A percentile compares a stretch with the other conserved stretches of the same genome.
Conservation (phyloP, 768 basidiomycete genomes). For the Pholiota conissans region DNA sequence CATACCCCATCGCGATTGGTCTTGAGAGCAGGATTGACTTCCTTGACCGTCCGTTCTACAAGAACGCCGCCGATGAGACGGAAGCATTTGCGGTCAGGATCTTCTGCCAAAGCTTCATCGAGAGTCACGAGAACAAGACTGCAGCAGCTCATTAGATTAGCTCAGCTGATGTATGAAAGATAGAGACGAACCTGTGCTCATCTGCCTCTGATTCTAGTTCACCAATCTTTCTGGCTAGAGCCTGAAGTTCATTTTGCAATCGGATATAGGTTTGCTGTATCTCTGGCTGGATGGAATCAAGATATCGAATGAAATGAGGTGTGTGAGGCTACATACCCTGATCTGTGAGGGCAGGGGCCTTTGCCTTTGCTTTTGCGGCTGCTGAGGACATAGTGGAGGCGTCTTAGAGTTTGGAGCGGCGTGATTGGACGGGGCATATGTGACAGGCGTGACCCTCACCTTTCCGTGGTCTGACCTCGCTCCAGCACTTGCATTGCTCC, state of each 20-base stretch:
- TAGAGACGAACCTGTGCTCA: slow-evolving; percentile 77
- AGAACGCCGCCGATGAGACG: slow-evolving; percentile 94
- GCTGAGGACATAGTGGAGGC: slow-evolving; percentile 45
- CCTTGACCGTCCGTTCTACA: slow-evolving; percentile 93
- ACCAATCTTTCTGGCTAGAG: slow-evolving; percentile 91
- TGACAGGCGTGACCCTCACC: slow-evolving; percentile 34
- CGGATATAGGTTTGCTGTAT: slow-evolving; percentile 81
- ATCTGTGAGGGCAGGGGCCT: slow-evolving; percentile 57
- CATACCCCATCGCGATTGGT: slow-evolving; percentile 88
- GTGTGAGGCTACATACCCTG: slow-evolving; percentile 56
- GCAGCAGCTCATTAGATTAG: slow-evolving; percentile 6
- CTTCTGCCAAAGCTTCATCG: slow-evolving; percentile 75
- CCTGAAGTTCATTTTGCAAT: slow-evolving; percentile 86
- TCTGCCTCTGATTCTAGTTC: slow-evolving; percentile 96
- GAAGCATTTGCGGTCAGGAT: slow-evolving; percentile 94
- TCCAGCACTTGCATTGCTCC: slow-evolving; percentile 24
- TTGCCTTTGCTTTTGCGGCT: slow-evolving; percentile 56
- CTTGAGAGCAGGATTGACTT: slow-evolving; percentile 87
- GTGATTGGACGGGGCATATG: slow-evolving; percentile 45
- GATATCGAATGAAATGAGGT: slow-evolving; percentile 24
- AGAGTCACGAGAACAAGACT: slow-evolving; percentile 90
- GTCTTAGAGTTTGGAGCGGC: slow-evolving; percentile 32
- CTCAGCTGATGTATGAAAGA: neutral
- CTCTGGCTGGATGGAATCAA: slow-evolving; percentile 62
- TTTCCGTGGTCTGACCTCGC: slow-evolving; percentile 25